These are phyloP conservation scores for Funneliformis mosseae DNA, from an alignment of 192 early-diverging fungal genomes.

Conservation along the genomic window DNA sequence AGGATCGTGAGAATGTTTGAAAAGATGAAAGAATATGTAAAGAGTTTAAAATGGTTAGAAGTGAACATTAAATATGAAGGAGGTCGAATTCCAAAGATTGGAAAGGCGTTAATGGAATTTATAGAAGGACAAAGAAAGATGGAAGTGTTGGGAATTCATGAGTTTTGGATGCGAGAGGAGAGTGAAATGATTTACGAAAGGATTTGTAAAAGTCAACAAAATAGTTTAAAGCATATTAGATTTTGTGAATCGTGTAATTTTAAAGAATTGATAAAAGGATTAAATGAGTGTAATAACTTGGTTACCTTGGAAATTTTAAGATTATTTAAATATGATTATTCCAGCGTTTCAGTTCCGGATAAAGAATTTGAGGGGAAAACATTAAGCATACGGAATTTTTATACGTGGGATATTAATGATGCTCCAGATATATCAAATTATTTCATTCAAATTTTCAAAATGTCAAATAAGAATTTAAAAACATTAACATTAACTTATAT, in stretches of 20 bases:
- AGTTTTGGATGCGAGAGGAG: background rate
- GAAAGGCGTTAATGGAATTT: background rate
- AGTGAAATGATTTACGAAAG: background rate
- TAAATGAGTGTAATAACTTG: background rate
- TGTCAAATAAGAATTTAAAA: background rate
- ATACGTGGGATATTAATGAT: background rate
- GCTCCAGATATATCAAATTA: background rate
- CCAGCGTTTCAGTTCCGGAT: background rate
- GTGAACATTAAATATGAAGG: background rate
- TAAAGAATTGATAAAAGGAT: background rate
- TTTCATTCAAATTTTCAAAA: background rate
- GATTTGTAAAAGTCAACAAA: background rate
- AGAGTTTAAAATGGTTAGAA: background rate
- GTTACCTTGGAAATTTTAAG: background rate
- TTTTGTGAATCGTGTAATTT: background rate
- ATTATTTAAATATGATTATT: background rate
- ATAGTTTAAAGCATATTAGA: background rate
- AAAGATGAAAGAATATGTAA: background rate
- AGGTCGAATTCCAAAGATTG: background rate
- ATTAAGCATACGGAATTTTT: background rate
- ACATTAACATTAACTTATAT: background rate
- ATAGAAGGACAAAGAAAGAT: background rate
- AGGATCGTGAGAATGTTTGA: background rate
- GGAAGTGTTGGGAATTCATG: background rate
- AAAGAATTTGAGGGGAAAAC: background rate